Evolutionary conservation across 169 alveolate genomes (phyloP).

Genomic region (Plasmodium malariae): DNA sequence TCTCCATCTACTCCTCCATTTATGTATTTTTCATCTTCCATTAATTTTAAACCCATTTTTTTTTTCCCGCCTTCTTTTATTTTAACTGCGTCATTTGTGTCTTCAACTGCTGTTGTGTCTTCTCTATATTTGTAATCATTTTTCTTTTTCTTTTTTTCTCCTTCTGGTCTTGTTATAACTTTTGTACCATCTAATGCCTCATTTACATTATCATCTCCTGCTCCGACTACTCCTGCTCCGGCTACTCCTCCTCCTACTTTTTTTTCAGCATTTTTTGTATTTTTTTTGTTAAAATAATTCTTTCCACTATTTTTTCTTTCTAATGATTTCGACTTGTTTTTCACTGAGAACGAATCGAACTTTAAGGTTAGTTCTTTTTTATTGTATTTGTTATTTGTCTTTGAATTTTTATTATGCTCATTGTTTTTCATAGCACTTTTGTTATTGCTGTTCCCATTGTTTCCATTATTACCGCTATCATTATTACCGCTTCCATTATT

Average conservation of each 20-base stretch:
- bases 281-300: constrained; percentile 22
- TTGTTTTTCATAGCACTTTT: not conserved
- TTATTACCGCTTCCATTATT: not conserved
- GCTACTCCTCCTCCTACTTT: not conserved
- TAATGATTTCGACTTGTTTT: constrained; percentile 5
- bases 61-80: constrained; percentile 3
- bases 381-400: not conserved
- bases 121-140: not conserved
- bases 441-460: constrained; percentile 1
- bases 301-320: constrained; percentile 36
- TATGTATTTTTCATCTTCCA: constrained; percentile 30
- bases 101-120: not conserved
- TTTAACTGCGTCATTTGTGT: not conserved
- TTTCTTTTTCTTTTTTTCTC: constrained; percentile 9
- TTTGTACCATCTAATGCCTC: not conserved
- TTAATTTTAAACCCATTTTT: not conserved
- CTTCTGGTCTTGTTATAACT: not conserved
- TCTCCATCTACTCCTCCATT: constrained; percentile 10
- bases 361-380: not conserved
- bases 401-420: constrained; percentile 1
- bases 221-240: not conserved
- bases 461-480: not conserved
- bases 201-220: too few species aligned
- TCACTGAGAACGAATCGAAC: not conserved
- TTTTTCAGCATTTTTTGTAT: constrained; percentile 30